Base-by-base conservation (phyloP, 2,329 filamentous ascomycete species). In the Fusarium nanum region DNA sequence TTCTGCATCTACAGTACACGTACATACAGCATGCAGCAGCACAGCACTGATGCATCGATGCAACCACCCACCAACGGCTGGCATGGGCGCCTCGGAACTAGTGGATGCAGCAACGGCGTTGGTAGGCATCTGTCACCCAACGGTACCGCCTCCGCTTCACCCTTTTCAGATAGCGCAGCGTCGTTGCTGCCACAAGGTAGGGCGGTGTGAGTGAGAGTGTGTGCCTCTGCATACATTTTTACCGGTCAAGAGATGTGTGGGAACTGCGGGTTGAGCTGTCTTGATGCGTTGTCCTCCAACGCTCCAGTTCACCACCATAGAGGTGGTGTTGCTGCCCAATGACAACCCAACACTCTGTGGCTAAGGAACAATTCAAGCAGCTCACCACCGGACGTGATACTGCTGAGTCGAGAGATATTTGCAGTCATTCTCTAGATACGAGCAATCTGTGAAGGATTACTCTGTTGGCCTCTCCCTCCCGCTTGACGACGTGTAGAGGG, bases 221-320 rank as follows among this genome's bases (percentile, higher is more conserved):
- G 60, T 70, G 58, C 63, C 44, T 62, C 44, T 67, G 68, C 70
- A 73, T 70, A 71, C 57, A 53, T 61, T 64, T 64, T 55, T 58
- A 56, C 70, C 68, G 63, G 64, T 59, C 52, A 60, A 62, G 50
- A 49, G 49, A 71, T 62, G 68, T 67, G 70, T 71, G 67, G 67
- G 61, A 72, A 62, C 73, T 75, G 73, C 68, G 66, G 42, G 73
- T 72, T 75, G 73, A 74, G 73, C 71, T 75, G 73, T 73, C 68
- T 54, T 73, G 67, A 70, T 75, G 71, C 67, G 72, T 68, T 72
- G 68, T 75, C 71, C 62, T 69, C 48, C 57, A 63, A 49, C 58
- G 60, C 60, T 69, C 69, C 69, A 73, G 60, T 68, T 67, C 61
- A 47, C 57, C 61, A 45, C 59, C 60, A 72, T 63, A 56, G 66